Conservation (phyloP, 1,284 basidiomycete species). For the Sanghuangporus sanghuang region DNA sequence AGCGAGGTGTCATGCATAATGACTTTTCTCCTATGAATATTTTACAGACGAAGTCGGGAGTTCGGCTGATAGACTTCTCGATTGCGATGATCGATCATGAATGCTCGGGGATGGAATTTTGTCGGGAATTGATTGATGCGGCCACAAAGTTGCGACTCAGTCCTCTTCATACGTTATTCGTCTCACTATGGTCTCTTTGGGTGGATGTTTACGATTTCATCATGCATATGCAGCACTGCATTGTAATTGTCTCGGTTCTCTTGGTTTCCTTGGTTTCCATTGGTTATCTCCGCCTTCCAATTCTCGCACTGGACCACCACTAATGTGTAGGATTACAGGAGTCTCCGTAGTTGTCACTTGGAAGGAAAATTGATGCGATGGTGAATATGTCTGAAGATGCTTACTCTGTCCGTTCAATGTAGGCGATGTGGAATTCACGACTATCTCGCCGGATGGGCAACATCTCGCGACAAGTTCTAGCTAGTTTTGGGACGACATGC, state of each 20-base stretch:
- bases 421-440: conserved; percentile 87
- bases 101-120: not conserved
- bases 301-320: not conserved
- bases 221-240: too few species aligned
- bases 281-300: too few species aligned
- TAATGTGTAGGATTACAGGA: not conserved
- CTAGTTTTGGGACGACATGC: not conserved
- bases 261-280: too few species aligned
- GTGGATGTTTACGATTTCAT: too few species aligned
- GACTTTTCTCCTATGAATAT: not conserved
- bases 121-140: not conserved
- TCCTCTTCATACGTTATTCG: not conserved
- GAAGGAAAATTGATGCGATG: too few species aligned
- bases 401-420: conserved; percentile 34
- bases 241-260: too few species aligned
- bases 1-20: not conserved
- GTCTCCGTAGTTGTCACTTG: not conserved
- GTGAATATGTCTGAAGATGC: too few species aligned
- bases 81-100: not conserved
- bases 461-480: not conserved
- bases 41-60: not conserved
- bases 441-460: not conserved
- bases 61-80: not conserved
- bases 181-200: too few species aligned
- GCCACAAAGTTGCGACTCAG: not conserved